Evolutionary conservation across 495 filamentous ascomycete species (phyloP), one percentile per base, ranked within the genome.

Genomic region (Mytilinidion resinicola): DNA sequence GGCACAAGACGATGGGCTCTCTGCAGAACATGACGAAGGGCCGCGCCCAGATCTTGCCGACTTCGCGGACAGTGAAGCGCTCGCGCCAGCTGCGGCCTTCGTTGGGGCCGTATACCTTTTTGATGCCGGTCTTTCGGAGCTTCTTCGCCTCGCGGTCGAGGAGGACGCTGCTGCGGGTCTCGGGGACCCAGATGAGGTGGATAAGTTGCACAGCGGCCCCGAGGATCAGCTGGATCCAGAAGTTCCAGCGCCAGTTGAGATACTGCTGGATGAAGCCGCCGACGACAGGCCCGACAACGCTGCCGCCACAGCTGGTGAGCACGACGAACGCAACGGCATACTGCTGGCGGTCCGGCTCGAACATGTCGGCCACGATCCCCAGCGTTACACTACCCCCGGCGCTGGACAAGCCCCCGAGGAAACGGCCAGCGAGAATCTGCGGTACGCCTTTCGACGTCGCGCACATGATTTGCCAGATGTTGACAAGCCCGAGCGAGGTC

Each of bases 281-380:
- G 43, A 91, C 77, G 35, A 92, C 80, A 0, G 89, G 86, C 0
- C 89, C 89, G 8, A 91, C 74, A 20, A 85, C 80, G 3, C 85
- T 86, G 19, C 87, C 87, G 50, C 82, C 82, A 7, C 89, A 85
- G 0, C 84, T 88, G 1, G 84, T 86, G 50, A 91, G 79, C 14
- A 89, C 85, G 35, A 88, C 80, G 56, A 77, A 91, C 0, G 86
- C 86, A 4, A 90, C 84, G 5, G 87, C 50, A 19, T 52, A 52
- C 15, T 39, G 30, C 67, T 90, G 87, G 20, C 82, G 77, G 58
- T 88, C 81, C 1, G 85, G 68, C 61, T 89, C 83, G 73, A 79
- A 90, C 76, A 90, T 79, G 62, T 91, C 87, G 19, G 87, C 87
- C 33, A 88, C 81, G 84, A 90, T 88, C 38, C 87, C 87, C 4